These are phyloP conservation scores for Cystobasidium sp. DNA, from an alignment of 1,284 basidiomycete species.

Conservation along the genomic window DNA sequence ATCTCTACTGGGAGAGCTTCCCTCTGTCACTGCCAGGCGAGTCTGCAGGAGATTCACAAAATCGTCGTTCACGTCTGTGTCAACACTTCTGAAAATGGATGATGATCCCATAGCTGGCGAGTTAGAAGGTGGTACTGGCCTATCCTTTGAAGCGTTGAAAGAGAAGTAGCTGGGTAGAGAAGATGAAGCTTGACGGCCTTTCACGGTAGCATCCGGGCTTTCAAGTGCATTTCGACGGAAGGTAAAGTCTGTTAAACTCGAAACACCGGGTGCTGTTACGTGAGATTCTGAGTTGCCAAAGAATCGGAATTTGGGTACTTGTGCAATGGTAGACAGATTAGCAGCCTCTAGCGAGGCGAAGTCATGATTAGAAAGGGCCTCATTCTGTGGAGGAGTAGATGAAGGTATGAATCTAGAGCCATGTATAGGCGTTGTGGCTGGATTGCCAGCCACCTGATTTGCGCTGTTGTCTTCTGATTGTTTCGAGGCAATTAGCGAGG, in stretches of 20 bases:
- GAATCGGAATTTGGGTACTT: neutral
- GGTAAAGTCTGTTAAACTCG: neutral
- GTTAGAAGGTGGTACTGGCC: neutral
- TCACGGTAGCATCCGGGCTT: neutral
- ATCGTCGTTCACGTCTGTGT: neutral
- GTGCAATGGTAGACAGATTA: conserved; percentile 14
- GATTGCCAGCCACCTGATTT: neutral
- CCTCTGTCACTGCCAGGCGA: neutral
- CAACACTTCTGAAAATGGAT: too few relatives aligned
- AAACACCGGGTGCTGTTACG: neutral
- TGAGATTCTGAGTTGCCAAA: neutral
- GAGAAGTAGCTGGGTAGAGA: neutral
- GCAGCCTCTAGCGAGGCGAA: conserved; percentile 16
- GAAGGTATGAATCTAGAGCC: neutral
- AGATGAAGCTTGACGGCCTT: too few relatives aligned
- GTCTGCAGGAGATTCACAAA: conserved; percentile 1
- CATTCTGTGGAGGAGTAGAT: conserved; percentile 1
- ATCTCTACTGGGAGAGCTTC: too few relatives aligned
- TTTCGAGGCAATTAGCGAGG: too few relatives aligned
- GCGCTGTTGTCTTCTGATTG: neutral
- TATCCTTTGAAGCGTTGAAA: neutral
- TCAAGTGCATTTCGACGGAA: neutral
- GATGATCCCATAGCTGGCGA: neutral
- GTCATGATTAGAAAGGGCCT: neutral
- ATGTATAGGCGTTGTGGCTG: neutral